These are phyloP conservation scores for Symbiodinium natans DNA, from an alignment of 73 alveolate genomes.

Conservation along the genomic window DNA sequence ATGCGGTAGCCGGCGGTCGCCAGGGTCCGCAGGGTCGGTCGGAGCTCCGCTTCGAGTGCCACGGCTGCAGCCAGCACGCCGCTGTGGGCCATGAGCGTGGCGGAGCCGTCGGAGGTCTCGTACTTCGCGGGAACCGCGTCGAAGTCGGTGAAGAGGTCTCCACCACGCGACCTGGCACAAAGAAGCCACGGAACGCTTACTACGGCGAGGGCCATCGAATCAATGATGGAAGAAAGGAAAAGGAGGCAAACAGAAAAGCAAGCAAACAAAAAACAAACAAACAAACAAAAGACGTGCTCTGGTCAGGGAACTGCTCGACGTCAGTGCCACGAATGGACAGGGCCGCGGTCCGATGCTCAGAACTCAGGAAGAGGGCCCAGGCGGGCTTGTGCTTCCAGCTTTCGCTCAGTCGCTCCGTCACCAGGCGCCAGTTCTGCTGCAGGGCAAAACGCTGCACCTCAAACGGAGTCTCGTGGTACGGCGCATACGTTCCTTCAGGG, in stretches of 20 bases:
- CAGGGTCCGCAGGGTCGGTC: neutral
- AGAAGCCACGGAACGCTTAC: neutral
- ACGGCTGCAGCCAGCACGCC: conserved; percentile 68
- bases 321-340: conserved; percentile 72
- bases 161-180: conserved; percentile 51
- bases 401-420: conserved; percentile 44
- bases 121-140: conserved; percentile 39
- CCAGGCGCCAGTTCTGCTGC: conserved; percentile 85
- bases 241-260: neutral
- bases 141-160: conserved; percentile 84
- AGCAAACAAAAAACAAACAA: neutral
- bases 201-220: neutral
- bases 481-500: conserved; percentile 68
- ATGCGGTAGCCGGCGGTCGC: conserved; percentile 50
- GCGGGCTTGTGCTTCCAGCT: conserved; percentile 31
- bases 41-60: conserved; percentile 46
- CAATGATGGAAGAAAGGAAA: neutral
- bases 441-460: conserved; percentile 80
- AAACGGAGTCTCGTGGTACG: conserved; percentile 68
- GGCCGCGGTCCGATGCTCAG: conserved; percentile 20
- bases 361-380: neutral
- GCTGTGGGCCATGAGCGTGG: conserved; percentile 35
- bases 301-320: conserved; percentile 50
- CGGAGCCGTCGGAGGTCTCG: neutral
- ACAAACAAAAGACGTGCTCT: neutral